Base-by-base conservation (phyloP, 345 rosid species). In the Noccaea bulbosa region DNA sequence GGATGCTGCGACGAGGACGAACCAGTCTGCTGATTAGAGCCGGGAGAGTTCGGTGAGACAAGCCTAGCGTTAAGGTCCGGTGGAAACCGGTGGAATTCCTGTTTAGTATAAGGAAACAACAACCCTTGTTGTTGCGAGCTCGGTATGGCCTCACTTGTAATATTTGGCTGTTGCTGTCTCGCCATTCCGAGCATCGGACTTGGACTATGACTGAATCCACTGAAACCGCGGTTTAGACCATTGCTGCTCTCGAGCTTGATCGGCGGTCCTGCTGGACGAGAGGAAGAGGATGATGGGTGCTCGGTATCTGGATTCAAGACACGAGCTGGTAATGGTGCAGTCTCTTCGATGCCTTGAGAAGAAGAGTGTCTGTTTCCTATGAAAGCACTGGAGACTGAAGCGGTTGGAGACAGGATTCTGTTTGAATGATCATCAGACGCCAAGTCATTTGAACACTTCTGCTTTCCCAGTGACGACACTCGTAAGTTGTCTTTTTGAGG, bases 1-100 rank as follows among this genome's bases (percentile, higher is more conserved):
- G 95, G 97, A 69, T 87, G 91, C 78, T 79, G 88, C 1, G 88
- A 81, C 8, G 97, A 84, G 60, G 89, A 80, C 11, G 99, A 86
- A 72, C 86, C 84, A 17, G 86, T 76, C 70, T 85, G 87, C 71
- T 68, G 54, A 47, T 79, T 84, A 2, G 94, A 78, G 81, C 84
- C 82, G 3, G 88, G 88, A 9, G 97, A 88, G 66, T 81, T 79
- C 46, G 85, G 92, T 15, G 80, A 70, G 68, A 83, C 81, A 63
- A 87, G 82, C 65, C 92, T 81, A n/a, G 78, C 82, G 67, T 91
- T 90, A 63, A 77, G 77, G 69, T 91, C 93, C 0, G 88, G 86
- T 16, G 92, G 79, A 67, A 83, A 76, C 69, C 83, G 73, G 40
- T 65, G 75, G 16, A 74, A 62, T 16, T 87, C 84, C 55, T 78